A percentile compares a stretch with the other conserved stretches of the same genome.
Evolutionary conservation across 2,329 filamentous ascomycete genomes (phyloP).

Genomic region (Colletotrichum incanum): DNA sequence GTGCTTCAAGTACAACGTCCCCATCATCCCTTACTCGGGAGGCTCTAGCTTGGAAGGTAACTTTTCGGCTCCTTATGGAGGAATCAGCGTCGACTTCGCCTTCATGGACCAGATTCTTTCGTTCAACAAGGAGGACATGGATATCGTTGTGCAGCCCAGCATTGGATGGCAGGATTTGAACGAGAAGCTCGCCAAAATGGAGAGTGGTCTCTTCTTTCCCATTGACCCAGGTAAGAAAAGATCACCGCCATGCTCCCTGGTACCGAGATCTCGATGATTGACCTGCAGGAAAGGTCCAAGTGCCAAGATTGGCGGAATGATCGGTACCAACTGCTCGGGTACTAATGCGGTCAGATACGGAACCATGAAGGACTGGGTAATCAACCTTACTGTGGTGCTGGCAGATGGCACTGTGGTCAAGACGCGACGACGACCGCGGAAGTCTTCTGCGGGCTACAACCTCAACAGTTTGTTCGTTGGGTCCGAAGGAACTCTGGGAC

Average conservation of each 20-base stretch:
- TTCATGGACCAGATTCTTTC: slow-evolving; percentile 88
- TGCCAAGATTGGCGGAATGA: slow-evolving; percentile 85
- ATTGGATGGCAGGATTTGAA: slow-evolving; percentile 96
- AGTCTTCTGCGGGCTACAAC: slow-evolving; percentile 88
- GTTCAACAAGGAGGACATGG: slow-evolving; percentile 90
- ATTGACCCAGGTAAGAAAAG: slow-evolving; percentile 80
- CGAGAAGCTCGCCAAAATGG: slow-evolving; percentile 76
- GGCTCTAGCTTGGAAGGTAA: slow-evolving; percentile 92
- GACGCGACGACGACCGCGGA: slow-evolving; percentile 82
- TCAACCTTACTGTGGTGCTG: slow-evolving; percentile 86
- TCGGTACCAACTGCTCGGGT: slow-evolving; percentile 83
- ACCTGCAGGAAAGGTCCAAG: slow-evolving; percentile 62
- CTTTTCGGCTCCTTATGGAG: slow-evolving; percentile 88
- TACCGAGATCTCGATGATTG: background rate
- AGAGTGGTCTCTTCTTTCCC: slow-evolving; percentile 88
- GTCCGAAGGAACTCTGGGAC: slow-evolving; percentile 84
- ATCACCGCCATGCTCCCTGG: background rate
- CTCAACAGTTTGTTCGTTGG: slow-evolving; percentile 86
- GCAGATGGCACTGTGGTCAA: slow-evolving; percentile 86
- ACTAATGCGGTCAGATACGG: slow-evolving; percentile 87
- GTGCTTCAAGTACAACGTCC: slow-evolving; percentile 84
- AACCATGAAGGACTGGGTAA: slow-evolving; percentile 91
- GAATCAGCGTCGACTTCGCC: slow-evolving; percentile 90
- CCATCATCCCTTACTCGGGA: slow-evolving; percentile 89
- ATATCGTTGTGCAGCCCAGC: slow-evolving; percentile 91